phyloP scores from a whole-genome alignment of 2,329 filamentous ascomycete species.

The Neophaeococcomyces aloes region DNA sequence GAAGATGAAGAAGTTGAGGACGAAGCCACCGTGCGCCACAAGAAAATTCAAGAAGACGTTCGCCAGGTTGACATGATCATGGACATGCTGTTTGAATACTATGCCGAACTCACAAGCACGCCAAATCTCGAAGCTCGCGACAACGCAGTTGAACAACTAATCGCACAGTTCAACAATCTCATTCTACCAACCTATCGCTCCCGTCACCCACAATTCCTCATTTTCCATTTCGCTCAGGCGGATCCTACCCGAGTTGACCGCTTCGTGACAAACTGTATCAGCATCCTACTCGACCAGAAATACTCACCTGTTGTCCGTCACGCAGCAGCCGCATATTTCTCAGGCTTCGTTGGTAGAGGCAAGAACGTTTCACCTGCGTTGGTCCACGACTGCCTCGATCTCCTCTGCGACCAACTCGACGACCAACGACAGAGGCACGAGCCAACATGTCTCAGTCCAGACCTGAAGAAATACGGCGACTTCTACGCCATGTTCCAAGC shows the following conservation, averaged over 20 bases:
- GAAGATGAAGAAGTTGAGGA: constrained; percentile 53
- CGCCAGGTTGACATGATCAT: constrained; percentile 86
- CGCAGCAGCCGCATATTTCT: constrained; percentile 80
- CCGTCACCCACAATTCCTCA: constrained; percentile 84
- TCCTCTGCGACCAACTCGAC: constrained; percentile 69
- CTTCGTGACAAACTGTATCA: constrained; percentile 68
- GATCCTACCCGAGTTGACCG: constrained; percentile 67
- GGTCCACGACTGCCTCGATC: constrained; percentile 71
- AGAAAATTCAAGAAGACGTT: constrained; percentile 71
- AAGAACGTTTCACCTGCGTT: constrained; percentile 65
- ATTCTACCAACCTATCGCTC: constrained; percentile 87
- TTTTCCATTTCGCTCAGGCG: constrained; percentile 88
- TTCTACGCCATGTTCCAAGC: constrained; percentile 88
- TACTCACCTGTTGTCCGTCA: constrained; percentile 66
- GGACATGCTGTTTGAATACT: constrained; percentile 76
- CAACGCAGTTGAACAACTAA: constrained; percentile 64
- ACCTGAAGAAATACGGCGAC: constrained; percentile 69
- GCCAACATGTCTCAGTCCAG: constrained; percentile 65
- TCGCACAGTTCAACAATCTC: constrained; percentile 76
- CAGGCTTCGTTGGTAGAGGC: constrained; percentile 86
- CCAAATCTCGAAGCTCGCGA: constrained; percentile 51
- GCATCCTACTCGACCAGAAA: constrained; percentile 58
- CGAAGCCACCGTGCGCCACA: constrained; percentile 38
- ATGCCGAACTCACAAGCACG: constrained; percentile 43
- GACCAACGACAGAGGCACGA: constrained; percentile 64